phyloP scores from a whole-genome alignment of 495 filamentous ascomycete genomes.

The Penicillium coffeae region DNA sequence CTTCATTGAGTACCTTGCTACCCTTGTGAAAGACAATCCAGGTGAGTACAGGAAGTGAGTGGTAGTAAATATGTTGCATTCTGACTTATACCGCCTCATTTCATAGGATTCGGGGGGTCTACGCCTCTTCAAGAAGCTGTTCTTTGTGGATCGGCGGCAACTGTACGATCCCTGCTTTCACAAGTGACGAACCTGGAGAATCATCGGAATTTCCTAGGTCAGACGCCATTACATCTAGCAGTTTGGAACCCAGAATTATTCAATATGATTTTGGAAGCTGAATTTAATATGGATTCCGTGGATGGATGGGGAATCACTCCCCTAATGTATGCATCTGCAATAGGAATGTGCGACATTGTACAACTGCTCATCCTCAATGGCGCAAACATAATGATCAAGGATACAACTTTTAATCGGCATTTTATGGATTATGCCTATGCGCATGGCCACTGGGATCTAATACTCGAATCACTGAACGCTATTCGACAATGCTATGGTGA shows the following conservation, averaged over 20 bases:
- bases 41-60: background rate
- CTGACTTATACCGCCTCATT: too few species aligned
- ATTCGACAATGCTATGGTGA: background rate
- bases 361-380: background rate
- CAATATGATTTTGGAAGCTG: background rate
- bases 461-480: background rate
- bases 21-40: background rate
- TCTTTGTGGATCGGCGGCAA: background rate
- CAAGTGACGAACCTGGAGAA: background rate
- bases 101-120: background rate
- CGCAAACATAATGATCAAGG: background rate
- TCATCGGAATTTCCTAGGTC: background rate
- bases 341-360: background rate
- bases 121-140: background rate
- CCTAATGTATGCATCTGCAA: background rate
- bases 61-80: background rate
- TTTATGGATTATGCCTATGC: background rate
- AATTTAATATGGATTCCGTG: background rate
- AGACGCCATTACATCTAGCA: background rate
- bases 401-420: background rate
- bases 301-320: background rate
- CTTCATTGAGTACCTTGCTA: slow-evolving; percentile 2
- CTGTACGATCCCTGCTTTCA: background rate
- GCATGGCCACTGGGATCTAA: background rate
- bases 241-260: background rate